Percentiles rank a stretch among this genome's conserved stretches.
These are phyloP conservation scores for Lizonia empirigonia DNA, from an alignment of 2,329 filamentous ascomycete species.

Conservation along the genomic window DNA sequence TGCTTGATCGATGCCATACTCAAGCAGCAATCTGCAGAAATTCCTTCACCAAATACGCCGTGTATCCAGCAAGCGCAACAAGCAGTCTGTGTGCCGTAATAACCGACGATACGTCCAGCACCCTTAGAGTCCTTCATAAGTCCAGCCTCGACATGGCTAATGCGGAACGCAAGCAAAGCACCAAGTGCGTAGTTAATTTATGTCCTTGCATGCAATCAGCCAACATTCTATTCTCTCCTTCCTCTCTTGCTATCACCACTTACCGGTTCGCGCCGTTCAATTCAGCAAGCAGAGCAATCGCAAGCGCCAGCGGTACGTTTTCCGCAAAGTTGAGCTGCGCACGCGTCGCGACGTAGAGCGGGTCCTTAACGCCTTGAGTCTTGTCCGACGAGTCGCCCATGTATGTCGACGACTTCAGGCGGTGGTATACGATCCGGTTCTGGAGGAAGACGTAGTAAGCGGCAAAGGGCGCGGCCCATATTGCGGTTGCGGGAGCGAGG, in stretches of 20 bases:
- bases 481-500: slow-evolving; percentile 46
- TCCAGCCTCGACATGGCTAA: slow-evolving; percentile 51
- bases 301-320: slow-evolving; percentile 51
- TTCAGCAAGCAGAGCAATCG: slow-evolving; percentile 50
- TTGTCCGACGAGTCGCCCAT: slow-evolving; percentile 35
- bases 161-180: slow-evolving; percentile 46
- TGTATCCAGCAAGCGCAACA: slow-evolving; percentile 36
- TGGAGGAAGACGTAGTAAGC: slow-evolving; percentile 52
- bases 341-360: slow-evolving; percentile 46
- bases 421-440: slow-evolving; percentile 46
- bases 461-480: slow-evolving; percentile 51
- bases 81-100: slow-evolving; percentile 41
- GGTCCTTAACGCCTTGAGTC: slow-evolving; percentile 25
- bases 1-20: not conserved
- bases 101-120: slow-evolving; percentile 34
- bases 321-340: slow-evolving; percentile 53
- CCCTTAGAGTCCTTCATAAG: slow-evolving; percentile 37
- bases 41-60: slow-evolving; percentile 40
- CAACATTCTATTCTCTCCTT: no score
- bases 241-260: no score
- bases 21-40: slow-evolving; percentile 32
- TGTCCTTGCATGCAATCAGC: no score
- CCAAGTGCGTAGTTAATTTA: slow-evolving; percentile 49
- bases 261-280: slow-evolving; percentile 52
- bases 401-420: slow-evolving; percentile 38